These are phyloP conservation scores for Schrenkiella parvula DNA, from an alignment of 345 rosid species.

Conservation along the genomic window DNA sequence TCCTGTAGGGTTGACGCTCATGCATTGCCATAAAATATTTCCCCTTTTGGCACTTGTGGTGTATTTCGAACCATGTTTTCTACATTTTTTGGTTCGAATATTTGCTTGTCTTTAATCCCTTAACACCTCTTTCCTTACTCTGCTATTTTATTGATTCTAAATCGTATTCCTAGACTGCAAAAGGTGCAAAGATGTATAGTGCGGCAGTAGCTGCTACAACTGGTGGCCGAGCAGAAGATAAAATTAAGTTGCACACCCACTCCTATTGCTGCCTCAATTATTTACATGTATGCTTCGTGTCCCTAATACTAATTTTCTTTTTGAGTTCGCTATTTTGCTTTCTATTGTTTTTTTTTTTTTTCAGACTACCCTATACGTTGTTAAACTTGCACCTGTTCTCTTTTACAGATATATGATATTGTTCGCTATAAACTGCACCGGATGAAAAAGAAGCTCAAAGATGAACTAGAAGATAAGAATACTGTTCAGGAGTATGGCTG, in stretches of 20 bases:
- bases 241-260: conserved; percentile 79
- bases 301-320: neutral
- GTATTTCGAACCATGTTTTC: neutral
- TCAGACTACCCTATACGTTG: neutral
- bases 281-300: conserved; percentile 53
- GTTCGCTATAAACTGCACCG: conserved; percentile 70
- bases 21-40: neutral
- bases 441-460: conserved; percentile 73
- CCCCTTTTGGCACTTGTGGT: neutral
- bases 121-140: neutral
- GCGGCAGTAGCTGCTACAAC: conserved; percentile 73
- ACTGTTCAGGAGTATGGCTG: conserved; percentile 89
- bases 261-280: conserved; percentile 92
- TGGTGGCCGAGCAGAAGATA: conserved; percentile 77
- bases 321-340: neutral
- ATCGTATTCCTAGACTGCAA: conserved; percentile 61
- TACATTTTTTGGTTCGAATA: neutral
- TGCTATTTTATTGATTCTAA: conserved; percentile 1
- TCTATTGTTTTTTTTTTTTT: neutral
- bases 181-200: conserved; percentile 73
- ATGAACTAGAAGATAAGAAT: conserved; percentile 81
- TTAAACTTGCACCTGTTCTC: conserved; percentile 6
- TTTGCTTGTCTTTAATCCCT: neutral
- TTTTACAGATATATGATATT: conserved; percentile 72
- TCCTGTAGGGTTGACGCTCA: neutral